phyloP scores from a whole-genome alignment of 2,329 filamentous ascomycete genomes.

The Sclerotiophoma versabilis region DNA sequence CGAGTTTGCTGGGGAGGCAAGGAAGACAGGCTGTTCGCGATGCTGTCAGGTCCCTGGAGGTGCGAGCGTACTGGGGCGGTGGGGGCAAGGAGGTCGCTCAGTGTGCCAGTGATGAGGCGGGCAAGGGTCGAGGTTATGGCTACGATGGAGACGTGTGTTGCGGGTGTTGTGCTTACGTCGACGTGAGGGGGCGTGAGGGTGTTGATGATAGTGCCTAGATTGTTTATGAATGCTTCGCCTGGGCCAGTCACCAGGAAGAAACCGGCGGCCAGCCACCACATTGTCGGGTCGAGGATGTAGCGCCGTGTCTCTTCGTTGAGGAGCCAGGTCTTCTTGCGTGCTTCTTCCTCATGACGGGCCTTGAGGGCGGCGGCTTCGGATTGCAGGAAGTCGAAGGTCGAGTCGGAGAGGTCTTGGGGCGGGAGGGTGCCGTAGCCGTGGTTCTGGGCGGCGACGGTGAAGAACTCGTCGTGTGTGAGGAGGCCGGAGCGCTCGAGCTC shows the following conservation, averaged over 20 bases:
- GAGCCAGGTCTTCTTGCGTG: slow-evolving; percentile 84
- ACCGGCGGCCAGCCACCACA: slow-evolving; percentile 92
- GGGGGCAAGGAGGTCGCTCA: slow-evolving; percentile 86
- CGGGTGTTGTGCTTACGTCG: slow-evolving; percentile 65
- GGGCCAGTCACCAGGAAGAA: slow-evolving; percentile 95
- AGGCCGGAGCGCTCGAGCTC: slow-evolving; percentile 90
- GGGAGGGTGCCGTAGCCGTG: slow-evolving; percentile 70
- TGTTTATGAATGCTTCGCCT: slow-evolving; percentile 98
- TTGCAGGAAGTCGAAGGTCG: slow-evolving; percentile 55
- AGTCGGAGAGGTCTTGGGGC: slow-evolving; percentile 55
- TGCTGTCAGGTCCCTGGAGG: slow-evolving; percentile 58
- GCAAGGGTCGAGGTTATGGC: slow-evolving; percentile 90
- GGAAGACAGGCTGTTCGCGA: slow-evolving; percentile 52
- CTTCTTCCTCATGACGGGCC: slow-evolving; percentile 59
- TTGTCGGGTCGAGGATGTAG: slow-evolving; percentile 87
- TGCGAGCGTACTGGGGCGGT: slow-evolving; percentile 60
- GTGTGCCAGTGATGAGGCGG: slow-evolving; percentile 84
- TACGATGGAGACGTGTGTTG: slow-evolving; percentile 92
- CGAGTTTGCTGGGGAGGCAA: slow-evolving; percentile 30
- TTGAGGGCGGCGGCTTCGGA: slow-evolving; percentile 56
- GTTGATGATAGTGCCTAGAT: slow-evolving; percentile 90
- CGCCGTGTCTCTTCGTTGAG: slow-evolving; percentile 88
- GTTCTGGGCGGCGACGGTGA: slow-evolving; percentile 63
- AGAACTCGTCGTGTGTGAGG: slow-evolving; percentile 76
- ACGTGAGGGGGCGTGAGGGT: slow-evolving; percentile 76